Percentiles rank a stretch among this genome's conserved stretches.
Conservation (phyloP, 768 basidiomycete genomes). For the Amylocystis lapponica region DNA sequence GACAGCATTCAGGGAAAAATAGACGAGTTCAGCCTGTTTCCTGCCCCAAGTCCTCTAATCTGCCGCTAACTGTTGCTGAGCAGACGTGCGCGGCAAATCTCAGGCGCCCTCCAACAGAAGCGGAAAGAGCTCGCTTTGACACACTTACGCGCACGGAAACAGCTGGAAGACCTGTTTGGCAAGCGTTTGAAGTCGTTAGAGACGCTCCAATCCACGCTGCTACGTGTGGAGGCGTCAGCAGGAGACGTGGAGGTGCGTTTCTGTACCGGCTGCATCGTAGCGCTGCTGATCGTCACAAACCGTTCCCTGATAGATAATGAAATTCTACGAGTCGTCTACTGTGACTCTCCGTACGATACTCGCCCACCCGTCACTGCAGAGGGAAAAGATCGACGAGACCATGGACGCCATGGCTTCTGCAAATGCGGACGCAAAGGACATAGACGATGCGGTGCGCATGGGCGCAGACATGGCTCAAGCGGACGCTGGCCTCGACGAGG, state of each 20-base stretch:
- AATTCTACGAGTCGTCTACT: conserved; percentile 78
- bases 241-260: conserved; percentile 74
- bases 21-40: conserved; percentile 47
- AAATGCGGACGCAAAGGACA: conserved; percentile 74
- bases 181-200: conserved; percentile 73
- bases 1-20: conserved; percentile 65
- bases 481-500: conserved; percentile 41
- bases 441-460: conserved; percentile 70
- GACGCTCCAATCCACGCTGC: conserved; percentile 69
- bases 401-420: conserved; percentile 85
- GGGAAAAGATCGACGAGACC: conserved; percentile 76
- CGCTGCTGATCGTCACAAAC: not conserved
- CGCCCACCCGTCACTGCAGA: conserved; percentile 71
- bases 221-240: conserved; percentile 84
- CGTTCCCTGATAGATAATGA: conserved; percentile 60
- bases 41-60: not conserved
- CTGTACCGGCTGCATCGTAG: not conserved
- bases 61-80: not conserved
- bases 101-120: conserved; percentile 57
- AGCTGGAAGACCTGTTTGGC: conserved; percentile 66
- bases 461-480: conserved; percentile 58
- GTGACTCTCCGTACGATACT: conserved; percentile 71
- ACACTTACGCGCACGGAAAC: conserved; percentile 77
- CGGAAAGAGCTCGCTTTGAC: conserved; percentile 71
- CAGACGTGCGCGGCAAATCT: conserved; percentile 66